Evolutionary conservation across 2,329 filamentous ascomycete species (phyloP).

Genomic region (Cytospora paraplurivora): DNA sequence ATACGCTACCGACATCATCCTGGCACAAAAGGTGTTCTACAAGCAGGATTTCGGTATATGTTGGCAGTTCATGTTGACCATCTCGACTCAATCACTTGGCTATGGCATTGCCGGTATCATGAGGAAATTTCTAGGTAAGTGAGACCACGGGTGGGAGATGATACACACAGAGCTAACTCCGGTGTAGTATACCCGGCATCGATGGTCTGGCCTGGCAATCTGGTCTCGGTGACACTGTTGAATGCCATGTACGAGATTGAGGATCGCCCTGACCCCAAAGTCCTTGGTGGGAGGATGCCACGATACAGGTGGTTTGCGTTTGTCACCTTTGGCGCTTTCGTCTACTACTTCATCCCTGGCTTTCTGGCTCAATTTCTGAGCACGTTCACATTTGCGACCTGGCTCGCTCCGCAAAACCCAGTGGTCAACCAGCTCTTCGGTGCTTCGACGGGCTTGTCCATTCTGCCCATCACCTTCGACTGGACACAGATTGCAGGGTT

Average conservation of each 20-base stretch:
- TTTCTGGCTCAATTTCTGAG: constrained; percentile 70
- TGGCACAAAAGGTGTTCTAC: constrained; percentile 73
- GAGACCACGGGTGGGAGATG: not conserved
- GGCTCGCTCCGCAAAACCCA: constrained; percentile 69
- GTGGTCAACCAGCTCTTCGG: constrained; percentile 75
- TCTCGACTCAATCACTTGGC: constrained; percentile 70
- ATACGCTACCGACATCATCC: constrained; percentile 73
- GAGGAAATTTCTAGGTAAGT: constrained; percentile 61
- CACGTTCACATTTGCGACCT: constrained; percentile 71
- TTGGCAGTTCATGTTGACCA: constrained; percentile 67
- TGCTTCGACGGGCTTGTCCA: constrained; percentile 64
- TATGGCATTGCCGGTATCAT: constrained; percentile 71
- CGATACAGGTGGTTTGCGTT: constrained; percentile 66
- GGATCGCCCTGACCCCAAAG: constrained; percentile 49
- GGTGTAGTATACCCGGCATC: constrained; percentile 61
- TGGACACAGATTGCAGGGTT: constrained; percentile 74
- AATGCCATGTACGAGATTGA: constrained; percentile 71
- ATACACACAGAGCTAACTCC: not conserved
- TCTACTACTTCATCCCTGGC: constrained; percentile 71
- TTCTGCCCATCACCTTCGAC: constrained; percentile 75
- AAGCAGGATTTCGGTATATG: constrained; percentile 67
- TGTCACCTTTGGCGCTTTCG: constrained; percentile 58
- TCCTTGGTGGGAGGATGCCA: constrained; percentile 66
- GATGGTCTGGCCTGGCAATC: constrained; percentile 73
- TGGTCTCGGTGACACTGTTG: constrained; percentile 68